These are phyloP conservation scores for Neonectria neomacrospora DNA, from an alignment of 2,329 filamentous ascomycete genomes.

Conservation along the genomic window DNA sequence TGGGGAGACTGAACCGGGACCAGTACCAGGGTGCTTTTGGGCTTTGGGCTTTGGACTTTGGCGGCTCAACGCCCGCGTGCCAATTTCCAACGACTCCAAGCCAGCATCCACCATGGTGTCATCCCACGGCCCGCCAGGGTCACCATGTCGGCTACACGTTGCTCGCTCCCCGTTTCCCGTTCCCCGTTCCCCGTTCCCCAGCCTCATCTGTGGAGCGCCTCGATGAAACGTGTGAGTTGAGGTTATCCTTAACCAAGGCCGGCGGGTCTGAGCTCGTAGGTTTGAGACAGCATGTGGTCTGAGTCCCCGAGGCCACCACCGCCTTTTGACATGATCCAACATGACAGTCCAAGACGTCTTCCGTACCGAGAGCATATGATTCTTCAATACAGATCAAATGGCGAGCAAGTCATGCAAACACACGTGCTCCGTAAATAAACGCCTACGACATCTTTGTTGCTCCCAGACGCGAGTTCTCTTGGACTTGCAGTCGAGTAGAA, in stretches of 20 bases:
- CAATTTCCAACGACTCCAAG: slow-evolving; percentile 14
- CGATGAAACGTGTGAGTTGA: not conserved
- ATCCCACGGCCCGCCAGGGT: not conserved
- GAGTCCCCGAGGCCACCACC: not conserved
- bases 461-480: too few relatives aligned
- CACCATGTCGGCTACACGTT: not conserved
- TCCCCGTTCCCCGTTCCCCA: not conserved
- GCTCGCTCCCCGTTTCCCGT: not conserved
- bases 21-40: not conserved
- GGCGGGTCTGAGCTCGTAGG: not conserved
- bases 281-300: not conserved
- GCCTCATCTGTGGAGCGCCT: not conserved
- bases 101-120: slow-evolving; percentile 8
- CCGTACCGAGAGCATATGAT: not conserved
- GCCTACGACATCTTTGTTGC: too few relatives aligned
- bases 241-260: not conserved
- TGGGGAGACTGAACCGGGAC: slow-evolving; percentile 1
- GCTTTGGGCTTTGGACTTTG: slow-evolving; percentile 10
- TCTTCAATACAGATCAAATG: not conserved
- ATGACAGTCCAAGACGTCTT: not conserved
- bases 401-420: not conserved
- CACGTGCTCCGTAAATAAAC: not conserved
- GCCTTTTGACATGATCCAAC: not conserved
- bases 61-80: slow-evolving; percentile 20
- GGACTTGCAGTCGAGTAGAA: too few relatives aligned